Conservation (phyloP, 1,284 basidiomycete species). For the Ganoderma boninense region DNA sequence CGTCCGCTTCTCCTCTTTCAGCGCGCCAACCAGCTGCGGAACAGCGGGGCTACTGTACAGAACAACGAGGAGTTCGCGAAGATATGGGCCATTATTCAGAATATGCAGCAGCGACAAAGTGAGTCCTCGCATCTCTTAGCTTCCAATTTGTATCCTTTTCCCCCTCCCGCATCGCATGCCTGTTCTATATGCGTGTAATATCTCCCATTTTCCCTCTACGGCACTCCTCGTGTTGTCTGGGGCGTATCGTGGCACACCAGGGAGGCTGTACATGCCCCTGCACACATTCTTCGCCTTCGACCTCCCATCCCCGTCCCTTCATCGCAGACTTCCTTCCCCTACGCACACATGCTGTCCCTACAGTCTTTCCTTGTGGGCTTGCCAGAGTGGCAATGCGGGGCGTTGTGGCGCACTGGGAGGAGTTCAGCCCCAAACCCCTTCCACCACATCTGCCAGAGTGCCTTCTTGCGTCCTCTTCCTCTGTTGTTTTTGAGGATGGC, state of each 20-base stretch:
- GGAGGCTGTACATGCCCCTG: background rate
- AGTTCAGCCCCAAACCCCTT: background rate
- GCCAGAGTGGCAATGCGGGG: background rate
- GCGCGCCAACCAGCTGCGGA: constrained; percentile 45
- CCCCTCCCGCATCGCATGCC: no score
- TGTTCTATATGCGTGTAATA: background rate
- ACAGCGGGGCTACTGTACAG: constrained; percentile 45
- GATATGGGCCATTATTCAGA: constrained; percentile 41
- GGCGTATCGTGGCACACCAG: background rate
- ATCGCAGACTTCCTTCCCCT: no score
- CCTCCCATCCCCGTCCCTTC: background rate
- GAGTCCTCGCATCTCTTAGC: constrained; percentile 16
- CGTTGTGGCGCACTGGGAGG: background rate
- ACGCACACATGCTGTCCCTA: background rate
- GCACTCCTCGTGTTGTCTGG: background rate
- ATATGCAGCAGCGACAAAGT: constrained; percentile 41
- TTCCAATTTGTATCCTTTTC: background rate
- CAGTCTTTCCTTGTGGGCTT: background rate
- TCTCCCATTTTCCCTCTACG: background rate
- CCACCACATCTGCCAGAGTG: no score
- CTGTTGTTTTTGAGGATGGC: no score
- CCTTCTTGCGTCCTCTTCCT: no score
- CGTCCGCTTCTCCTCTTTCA: constrained; percentile 26
- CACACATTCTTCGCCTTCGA: background rate
- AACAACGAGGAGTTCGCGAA: constrained; percentile 46